Evolutionary conservation across 2,329 filamentous ascomycete genomes (phyloP).

Genomic region (Pseudocercospora macadamiae): DNA sequence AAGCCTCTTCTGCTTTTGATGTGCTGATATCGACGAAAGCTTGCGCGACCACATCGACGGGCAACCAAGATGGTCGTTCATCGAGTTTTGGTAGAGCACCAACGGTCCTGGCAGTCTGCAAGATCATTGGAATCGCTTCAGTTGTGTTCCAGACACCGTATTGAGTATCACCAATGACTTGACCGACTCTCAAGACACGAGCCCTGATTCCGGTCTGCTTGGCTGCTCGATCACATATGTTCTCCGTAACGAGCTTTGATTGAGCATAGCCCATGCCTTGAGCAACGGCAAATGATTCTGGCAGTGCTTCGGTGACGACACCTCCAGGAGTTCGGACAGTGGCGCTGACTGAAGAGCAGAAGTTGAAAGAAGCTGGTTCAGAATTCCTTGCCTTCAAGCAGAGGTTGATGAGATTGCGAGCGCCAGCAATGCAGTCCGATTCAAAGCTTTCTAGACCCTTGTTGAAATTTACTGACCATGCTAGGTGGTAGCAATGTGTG

Average conservation of each 20-base stretch:
- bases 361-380: slow-evolving; percentile 49
- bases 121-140: slow-evolving; percentile 55
- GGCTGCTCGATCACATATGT: slow-evolving; percentile 41
- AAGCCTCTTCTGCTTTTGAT: slow-evolving; percentile 37
- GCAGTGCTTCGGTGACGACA: slow-evolving; percentile 43
- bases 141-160: slow-evolving; percentile 54
- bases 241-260: neutral
- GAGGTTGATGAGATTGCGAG: slow-evolving; percentile 48
- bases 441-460: slow-evolving; percentile 56
- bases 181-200: slow-evolving; percentile 41
- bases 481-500: slow-evolving; percentile 4
- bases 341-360: slow-evolving; percentile 56
- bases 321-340: slow-evolving; percentile 33
- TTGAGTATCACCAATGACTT: slow-evolving; percentile 53
- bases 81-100: slow-evolving; percentile 51
- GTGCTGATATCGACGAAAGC: slow-evolving; percentile 39
- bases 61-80: slow-evolving; percentile 45
- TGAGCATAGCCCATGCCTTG: neutral
- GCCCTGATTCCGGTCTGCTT: slow-evolving; percentile 27
- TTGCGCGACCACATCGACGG: slow-evolving; percentile 47
- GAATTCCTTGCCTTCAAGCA: slow-evolving; percentile 39
- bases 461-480: slow-evolving; percentile 58
- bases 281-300: slow-evolving; percentile 22
- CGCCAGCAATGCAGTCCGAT: slow-evolving; percentile 48
- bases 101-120: slow-evolving; percentile 51